Conservation (phyloP, 139 green algal genomes). For the Pseudopediastrum boryanum region DNA sequence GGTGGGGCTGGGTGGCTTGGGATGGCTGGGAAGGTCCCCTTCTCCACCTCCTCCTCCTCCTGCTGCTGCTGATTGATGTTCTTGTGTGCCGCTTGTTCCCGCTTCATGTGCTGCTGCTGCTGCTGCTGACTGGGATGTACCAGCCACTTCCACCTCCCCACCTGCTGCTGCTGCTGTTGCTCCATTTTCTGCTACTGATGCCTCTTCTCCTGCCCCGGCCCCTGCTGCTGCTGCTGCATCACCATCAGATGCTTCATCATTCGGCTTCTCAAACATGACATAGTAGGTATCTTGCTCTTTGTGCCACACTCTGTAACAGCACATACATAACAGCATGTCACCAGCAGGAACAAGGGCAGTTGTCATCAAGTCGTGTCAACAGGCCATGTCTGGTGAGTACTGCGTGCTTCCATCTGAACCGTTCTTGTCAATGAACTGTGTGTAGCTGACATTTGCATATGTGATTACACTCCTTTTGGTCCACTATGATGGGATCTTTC, state of each 20-base stretch:
- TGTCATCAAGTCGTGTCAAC: neutral
- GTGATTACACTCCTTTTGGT: neutral
- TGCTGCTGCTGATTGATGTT: neutral
- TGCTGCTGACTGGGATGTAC: neutral
- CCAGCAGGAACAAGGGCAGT: neutral
- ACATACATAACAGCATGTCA: neutral
- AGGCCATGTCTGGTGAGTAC: neutral
- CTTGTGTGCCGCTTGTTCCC: neutral
- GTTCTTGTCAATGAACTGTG: neutral
- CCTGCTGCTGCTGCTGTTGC: neutral
- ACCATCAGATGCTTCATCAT: neutral
- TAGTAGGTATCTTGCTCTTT: conserved; percentile 65
- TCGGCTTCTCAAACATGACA: conserved; percentile 76
- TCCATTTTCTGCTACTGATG: neutral
- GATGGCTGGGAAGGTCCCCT: no score
- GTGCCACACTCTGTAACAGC: conserved; percentile 73
- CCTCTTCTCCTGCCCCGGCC: neutral
- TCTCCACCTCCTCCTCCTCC: neutral
- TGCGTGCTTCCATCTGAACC: neutral
- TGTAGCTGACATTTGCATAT: neutral
- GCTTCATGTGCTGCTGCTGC: conserved; percentile 16
- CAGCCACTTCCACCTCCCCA: no score
- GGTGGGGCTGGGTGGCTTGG: no score
- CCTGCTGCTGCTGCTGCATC: neutral
- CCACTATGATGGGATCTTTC: conserved; percentile 45